Evolutionary conservation across 164 flowering plant genomes (phyloP).

Genomic region (Santalum album): DNA sequence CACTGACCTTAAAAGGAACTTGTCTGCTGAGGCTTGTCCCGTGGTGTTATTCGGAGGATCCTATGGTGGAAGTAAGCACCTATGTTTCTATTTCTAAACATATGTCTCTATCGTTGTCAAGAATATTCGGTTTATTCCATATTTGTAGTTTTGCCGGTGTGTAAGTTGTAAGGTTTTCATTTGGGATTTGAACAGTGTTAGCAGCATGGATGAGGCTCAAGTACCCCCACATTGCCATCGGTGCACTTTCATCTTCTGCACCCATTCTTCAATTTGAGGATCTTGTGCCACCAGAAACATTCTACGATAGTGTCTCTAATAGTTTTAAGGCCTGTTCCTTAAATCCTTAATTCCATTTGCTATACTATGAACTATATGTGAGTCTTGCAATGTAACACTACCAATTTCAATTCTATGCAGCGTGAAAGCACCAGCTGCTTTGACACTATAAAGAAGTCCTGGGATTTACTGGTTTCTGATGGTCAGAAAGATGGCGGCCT

Average conservation of each 20-base stretch:
- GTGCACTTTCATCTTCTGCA: conserved; percentile 90
- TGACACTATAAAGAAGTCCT: conserved; percentile 64
- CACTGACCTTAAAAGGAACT: conserved; percentile 58
- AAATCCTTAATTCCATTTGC: conserved; percentile 1
- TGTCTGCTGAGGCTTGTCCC: conserved; percentile 69
- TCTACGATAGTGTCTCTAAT: conserved; percentile 69
- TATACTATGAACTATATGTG: not conserved
- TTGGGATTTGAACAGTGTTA: conserved; percentile 48
- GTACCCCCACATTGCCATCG: conserved; percentile 84
- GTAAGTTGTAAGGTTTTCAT: conserved; percentile 1
- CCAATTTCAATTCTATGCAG: conserved; percentile 18
- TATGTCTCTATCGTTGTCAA: too few species aligned
- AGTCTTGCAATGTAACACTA: conserved; percentile 6
- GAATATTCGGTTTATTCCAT: too few species aligned
- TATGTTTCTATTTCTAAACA: not conserved
- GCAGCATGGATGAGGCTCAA: conserved; percentile 96
- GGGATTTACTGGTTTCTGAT: conserved; percentile 42
- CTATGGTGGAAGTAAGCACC: conserved; percentile 87
- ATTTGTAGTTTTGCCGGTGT: too few species aligned
- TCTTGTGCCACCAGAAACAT: conserved; percentile 67
- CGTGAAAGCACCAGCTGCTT: conserved; percentile 78
- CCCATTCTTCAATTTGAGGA: conserved; percentile 88
- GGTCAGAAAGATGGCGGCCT: conserved; percentile 53
- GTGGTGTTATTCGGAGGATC: conserved; percentile 93
- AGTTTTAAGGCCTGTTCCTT: conserved; percentile 43